Conservation (phyloP, 139 green algal genomes). For the Asterochloris sp. region DNA sequence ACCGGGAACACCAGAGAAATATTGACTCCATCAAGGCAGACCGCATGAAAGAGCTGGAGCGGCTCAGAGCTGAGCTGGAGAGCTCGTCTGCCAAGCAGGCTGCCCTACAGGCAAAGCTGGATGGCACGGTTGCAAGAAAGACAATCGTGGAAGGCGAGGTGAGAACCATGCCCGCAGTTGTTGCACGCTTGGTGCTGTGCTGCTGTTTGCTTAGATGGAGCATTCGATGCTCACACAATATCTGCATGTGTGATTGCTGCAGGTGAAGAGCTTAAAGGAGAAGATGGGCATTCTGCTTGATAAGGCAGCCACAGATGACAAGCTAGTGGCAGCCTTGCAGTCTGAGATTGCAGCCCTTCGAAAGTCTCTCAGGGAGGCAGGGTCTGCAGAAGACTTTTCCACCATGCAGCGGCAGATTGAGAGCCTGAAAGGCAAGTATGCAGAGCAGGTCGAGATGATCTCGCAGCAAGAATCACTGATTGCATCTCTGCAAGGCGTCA, state of each 20-base stretch:
- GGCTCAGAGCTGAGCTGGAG: constrained; percentile 2
- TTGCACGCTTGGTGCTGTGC: neutral
- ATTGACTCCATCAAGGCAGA: constrained; percentile 18
- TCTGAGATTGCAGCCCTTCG: constrained; percentile 3
- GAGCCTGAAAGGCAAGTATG: constrained; percentile 14
- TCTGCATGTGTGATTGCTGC: neutral
- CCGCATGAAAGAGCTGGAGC: constrained; percentile 17
- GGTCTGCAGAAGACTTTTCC: neutral
- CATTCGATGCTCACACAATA: neutral
- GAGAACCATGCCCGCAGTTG: neutral
- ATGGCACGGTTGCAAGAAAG: constrained; percentile 24
- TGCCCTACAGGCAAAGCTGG: constrained; percentile 26
- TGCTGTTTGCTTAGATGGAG: neutral
- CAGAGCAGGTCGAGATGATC: constrained; percentile 10
- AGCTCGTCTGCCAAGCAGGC: neutral
- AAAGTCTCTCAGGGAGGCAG: neutral
- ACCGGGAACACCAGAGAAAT: neutral
- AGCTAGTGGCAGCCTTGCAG: constrained; percentile 51
- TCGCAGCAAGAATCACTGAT: constrained; percentile 5
- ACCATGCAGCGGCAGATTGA: constrained; percentile 18
- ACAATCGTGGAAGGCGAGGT: constrained; percentile 34
- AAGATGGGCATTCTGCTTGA: constrained; percentile 58
- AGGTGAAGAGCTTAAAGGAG: constrained; percentile 37
- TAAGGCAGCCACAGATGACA: constrained; percentile 63
- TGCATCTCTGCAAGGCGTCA: constrained; percentile 6